Conservation (phyloP, 805 yeast species). For the Saccharomyces paradoxus region DNA sequence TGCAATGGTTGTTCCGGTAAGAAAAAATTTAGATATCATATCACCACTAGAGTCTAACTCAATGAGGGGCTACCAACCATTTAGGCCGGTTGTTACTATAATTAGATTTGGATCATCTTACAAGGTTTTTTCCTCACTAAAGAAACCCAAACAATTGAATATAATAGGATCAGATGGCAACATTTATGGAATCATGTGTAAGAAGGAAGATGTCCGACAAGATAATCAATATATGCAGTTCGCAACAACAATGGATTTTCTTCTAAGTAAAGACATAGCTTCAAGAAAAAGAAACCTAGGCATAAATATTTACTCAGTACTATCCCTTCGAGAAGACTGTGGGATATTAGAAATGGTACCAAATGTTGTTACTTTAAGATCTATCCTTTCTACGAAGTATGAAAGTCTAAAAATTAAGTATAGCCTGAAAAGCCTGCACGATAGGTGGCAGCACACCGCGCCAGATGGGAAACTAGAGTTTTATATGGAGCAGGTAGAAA, state of each 20-base stretch:
- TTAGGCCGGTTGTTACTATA: conserved; percentile 44
- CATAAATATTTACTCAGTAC: conserved; percentile 78
- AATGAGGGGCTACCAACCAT: conserved; percentile 38
- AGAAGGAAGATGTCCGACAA: conserved; percentile 87
- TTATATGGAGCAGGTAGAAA: conserved; percentile 21
- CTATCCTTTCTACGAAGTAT: conserved; percentile 43
- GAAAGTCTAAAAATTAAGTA: conserved; percentile 33
- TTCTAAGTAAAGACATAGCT: conserved; percentile 58
- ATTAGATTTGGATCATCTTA: conserved; percentile 59
- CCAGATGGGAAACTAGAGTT: conserved; percentile 19
- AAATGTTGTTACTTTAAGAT: conserved; percentile 62
- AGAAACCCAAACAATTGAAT: conserved; percentile 72
- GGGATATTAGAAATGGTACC: conserved; percentile 91
- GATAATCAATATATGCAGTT: conserved; percentile 90
- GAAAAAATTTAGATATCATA: conserved; percentile 57
- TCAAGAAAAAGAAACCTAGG: conserved; percentile 63
- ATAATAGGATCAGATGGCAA: conserved; percentile 72
- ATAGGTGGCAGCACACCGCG: conserved; percentile 23
- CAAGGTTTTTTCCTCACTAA: conserved; percentile 69
- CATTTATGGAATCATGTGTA: conserved; percentile 69
- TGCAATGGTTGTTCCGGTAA: conserved; percentile 64
- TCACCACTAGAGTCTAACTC: conserved; percentile 46
- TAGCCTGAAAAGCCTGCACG: conserved; percentile 18
- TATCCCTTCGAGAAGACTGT: conserved; percentile 75
- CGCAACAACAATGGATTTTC: conserved; percentile 73